Percentiles rank a stretch among this genome's conserved stretches.
Conservation (phyloP, 208 protist species). For the Crithidia brevicula region DNA sequence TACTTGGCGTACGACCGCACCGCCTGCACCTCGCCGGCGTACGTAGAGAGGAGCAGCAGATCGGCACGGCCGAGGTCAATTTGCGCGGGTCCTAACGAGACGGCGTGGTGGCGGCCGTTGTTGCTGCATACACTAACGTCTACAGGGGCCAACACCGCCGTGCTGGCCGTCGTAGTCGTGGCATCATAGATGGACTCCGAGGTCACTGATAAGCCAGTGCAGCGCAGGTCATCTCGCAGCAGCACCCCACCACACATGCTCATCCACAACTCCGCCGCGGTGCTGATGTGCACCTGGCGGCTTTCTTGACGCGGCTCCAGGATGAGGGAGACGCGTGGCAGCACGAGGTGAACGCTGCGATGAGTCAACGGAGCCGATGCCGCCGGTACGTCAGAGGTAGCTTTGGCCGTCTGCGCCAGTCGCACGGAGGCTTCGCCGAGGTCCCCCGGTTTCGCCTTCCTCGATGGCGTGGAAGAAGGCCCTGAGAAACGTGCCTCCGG, state of each 20-base stretch:
- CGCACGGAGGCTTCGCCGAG: too few relatives aligned
- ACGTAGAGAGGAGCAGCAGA: slow-evolving; percentile 35
- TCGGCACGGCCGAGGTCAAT: slow-evolving; percentile 50
- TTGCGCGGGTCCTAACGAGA: slow-evolving; percentile 34
- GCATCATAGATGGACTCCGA: slow-evolving; percentile 34
- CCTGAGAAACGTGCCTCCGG: neutral
- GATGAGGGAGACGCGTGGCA: slow-evolving; percentile 29
- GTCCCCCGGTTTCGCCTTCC: neutral
- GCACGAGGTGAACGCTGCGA: slow-evolving; percentile 23
- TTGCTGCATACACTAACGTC: slow-evolving; percentile 33
- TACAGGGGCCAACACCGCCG: slow-evolving; percentile 49
- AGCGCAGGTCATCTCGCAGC: slow-evolving; percentile 29
- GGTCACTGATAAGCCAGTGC: slow-evolving; percentile 24
- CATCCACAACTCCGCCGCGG: slow-evolving; percentile 18
- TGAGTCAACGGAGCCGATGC: slow-evolving; percentile 5
- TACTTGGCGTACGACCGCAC: slow-evolving; percentile 28
- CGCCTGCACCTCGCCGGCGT: slow-evolving; percentile 32
- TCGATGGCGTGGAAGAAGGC: neutral
- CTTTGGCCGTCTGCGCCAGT: neutral
- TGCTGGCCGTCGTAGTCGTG: slow-evolving; percentile 40
- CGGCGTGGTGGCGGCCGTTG: slow-evolving; percentile 46
- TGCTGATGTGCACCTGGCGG: slow-evolving; percentile 25
- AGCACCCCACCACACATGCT: slow-evolving; percentile 20
- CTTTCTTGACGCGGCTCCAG: slow-evolving; percentile 25
- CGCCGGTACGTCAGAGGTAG: neutral